Evolutionary conservation across 495 filamentous ascomycete species (phyloP).

Genomic region (Physcia stellaris): DNA sequence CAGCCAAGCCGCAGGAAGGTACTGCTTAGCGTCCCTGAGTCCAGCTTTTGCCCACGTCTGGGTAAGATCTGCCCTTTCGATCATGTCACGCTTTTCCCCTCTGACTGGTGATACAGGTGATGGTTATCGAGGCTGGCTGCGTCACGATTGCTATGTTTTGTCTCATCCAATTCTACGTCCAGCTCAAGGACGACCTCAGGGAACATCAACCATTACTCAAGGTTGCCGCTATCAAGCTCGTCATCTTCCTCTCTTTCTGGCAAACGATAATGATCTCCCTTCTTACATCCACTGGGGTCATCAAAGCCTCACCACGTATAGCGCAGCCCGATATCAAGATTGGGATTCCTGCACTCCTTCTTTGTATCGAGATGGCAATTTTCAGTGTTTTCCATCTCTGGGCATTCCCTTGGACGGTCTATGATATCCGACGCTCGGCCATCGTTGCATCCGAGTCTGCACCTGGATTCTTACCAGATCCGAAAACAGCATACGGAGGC

Average conservation of each 20-base stretch:
- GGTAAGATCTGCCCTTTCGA: conserved; percentile 34
- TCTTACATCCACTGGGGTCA: conserved; percentile 45
- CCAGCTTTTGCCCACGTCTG: conserved; percentile 75
- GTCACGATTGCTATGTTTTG: conserved; percentile 88
- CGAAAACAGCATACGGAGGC: conserved; percentile 40
- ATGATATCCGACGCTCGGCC: conserved; percentile 25
- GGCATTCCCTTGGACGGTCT: conserved; percentile 68
- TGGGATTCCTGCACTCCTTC: conserved; percentile 62
- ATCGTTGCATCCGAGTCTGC: conserved; percentile 27
- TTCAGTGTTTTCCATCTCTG: conserved; percentile 70
- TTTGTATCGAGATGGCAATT: conserved; percentile 80
- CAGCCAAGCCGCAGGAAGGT: conserved; percentile 52
- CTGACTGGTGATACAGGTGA: conserved; percentile 30
- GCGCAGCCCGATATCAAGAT: conserved; percentile 64
- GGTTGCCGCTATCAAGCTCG: conserved; percentile 77
- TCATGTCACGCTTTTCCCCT: background rate
- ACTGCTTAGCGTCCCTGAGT: conserved; percentile 66
- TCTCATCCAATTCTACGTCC: conserved; percentile 79
- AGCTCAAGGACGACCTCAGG: conserved; percentile 54
- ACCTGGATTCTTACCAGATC: conserved; percentile 34
- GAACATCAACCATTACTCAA: conserved; percentile 68
- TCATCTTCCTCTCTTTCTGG: conserved; percentile 94
- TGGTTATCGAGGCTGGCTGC: conserved; percentile 54
- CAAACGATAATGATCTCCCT: conserved; percentile 62
- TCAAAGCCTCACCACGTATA: conserved; percentile 47